Evolutionary conservation across 352 stramenopile species (phyloP), one percentile per base, ranked within the genome.

Genomic region (Globisporangium canariense): DNA sequence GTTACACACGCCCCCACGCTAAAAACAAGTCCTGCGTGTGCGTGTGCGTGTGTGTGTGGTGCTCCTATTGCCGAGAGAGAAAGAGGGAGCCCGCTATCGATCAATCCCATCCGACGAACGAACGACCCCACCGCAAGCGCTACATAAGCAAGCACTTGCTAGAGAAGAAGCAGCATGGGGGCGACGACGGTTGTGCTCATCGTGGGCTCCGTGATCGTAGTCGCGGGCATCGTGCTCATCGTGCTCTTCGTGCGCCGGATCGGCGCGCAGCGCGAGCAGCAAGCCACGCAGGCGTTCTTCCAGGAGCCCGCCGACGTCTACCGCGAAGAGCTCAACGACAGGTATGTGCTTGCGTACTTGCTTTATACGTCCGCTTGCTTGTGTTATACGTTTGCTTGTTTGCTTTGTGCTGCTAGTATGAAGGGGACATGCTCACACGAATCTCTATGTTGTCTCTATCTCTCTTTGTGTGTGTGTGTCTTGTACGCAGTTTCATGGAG

Each of bases 241-340:
- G 69, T 79, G 28, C 70, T 82, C 55, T 81, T 84, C 61, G 70
- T 75, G 47, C 68, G 77, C 22, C 70, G 68, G 32, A 66, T 83
- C 10, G 62, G 71, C 38, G 56, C 68, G 32, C 73, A 83, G 41
- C 71, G 72, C 49, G 70, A 81, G 40, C 60, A 78, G 40, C 66
- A 79, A 53, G 64, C 64, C 6, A 67, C 73, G 41, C 68, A 78
- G 57, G 70, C 84, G 38, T 86, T 90, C 46, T 77, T 88, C 34
- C 70, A 83, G 28, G 79, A 89, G 38, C 66, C 76, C 8, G 56
- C 75, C 34, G 83, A 91, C 47, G 79, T 93, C 14, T 93, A 90
- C 52, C 81, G 85, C 36, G 85, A 93, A 57, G 81, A 93, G 60
- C 81, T 93, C n/a, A 89, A 89, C 28, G 85, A 93, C 70, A 86